Evolutionary conservation across 257 asterid genomes (phyloP), one percentile per base, ranked within the genome.

Genomic region (Catharanthus roseus): DNA sequence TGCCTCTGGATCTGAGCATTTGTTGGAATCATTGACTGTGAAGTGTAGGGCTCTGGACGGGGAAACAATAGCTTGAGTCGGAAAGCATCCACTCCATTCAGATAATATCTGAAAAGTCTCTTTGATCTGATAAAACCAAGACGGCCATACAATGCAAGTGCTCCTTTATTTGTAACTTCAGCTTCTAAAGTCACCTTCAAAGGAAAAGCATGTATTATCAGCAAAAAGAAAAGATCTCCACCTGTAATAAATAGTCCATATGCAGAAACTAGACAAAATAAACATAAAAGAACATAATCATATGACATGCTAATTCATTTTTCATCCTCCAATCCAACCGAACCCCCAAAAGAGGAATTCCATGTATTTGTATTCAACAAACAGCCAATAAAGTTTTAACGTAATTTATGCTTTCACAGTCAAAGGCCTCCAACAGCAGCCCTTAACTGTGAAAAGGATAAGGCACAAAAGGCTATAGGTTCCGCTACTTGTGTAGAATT

Each of bases 51-150:
- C 67, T 86, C 92, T 6, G 78, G 78, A 4, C 86, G 88, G 10
- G 97, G 97, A 78, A 91, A 89, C 69, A 93, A 53, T 23, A 93
- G 86, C 88, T 93, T 93, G 65, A 91, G 87, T 77, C 97, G 85
- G 86, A 93, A 93, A 49, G 97, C 99, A 72, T 91, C 99, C 31
- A 93, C 97, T 9, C 97, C 97, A 34, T 93, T 93, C 86, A 93
- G 80, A 80, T 93, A 93, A 82, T 95, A 95, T 10, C 95, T 83
- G 81, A 91, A 95, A 74, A 95, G 96, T 82, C 99, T 86, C 85
- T 93, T 93, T 28, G 99, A 90, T 74, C 95, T 85, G 13, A 93
- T 86, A 71, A 95, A 95, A 24, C 99, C 99, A 70, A 95, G 88
- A 38, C 96, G 90, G 7, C 99, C 97, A 62, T 95, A 95, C 6